A percentile compares a stretch with the other conserved stretches of the same genome.
Conservation (phyloP, 78 protist species). For the Protostelium mycophagum region DNA sequence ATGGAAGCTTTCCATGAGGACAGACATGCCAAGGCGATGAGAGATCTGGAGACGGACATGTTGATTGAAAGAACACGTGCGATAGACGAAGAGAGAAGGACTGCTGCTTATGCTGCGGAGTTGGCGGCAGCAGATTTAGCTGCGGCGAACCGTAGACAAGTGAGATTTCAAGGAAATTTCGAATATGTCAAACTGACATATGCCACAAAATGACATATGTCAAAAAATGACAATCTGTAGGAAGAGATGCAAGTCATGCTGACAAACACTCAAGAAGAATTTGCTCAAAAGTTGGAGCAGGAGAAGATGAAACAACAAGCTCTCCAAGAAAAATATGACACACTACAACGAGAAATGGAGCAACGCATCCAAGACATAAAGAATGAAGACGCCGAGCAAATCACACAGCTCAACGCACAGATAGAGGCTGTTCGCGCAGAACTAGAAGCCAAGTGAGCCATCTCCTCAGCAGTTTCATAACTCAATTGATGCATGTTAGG, state of each 20-base stretch:
- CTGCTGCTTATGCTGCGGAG: neutral
- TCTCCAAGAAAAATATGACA: neutral
- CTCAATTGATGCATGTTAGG: too few relatives aligned
- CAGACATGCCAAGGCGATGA: neutral
- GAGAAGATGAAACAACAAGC: neutral
- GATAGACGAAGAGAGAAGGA: neutral
- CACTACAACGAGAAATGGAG: neutral
- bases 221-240: neutral
- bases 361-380: too few relatives aligned
- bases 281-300: neutral
- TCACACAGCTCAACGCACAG: too few relatives aligned
- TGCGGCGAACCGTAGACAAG: neutral
- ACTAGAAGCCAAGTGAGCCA: too few relatives aligned
- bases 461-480: too few relatives aligned
- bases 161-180: neutral
- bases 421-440: too few relatives aligned
- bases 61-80: neutral
- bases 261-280: too few relatives aligned
- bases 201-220: too few relatives aligned
- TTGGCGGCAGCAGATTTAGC: neutral
- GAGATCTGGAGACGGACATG: neutral
- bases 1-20: neutral
- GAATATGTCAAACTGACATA: too few relatives aligned
- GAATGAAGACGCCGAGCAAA: too few relatives aligned
- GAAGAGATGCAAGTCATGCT: neutral